These are phyloP conservation scores for Actinidia polygama DNA, from an alignment of 179 eudicot species.

Conservation along the genomic window DNA sequence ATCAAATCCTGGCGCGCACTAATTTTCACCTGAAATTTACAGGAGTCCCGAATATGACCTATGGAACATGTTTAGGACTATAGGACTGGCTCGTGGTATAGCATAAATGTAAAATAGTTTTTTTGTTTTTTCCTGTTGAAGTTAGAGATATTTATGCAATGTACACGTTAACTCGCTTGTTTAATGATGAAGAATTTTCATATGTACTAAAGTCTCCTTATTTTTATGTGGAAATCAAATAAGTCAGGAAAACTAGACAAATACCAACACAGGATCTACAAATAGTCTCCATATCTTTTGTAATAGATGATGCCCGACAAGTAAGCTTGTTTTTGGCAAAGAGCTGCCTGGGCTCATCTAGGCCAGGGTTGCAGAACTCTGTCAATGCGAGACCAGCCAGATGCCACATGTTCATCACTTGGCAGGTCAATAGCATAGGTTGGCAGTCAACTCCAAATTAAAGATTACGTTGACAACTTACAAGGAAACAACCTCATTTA, in stretches of 20 bases:
- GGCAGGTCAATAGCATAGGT: too few relatives aligned
- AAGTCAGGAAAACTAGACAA: background rate
- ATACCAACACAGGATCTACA: background rate
- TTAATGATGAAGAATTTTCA: background rate
- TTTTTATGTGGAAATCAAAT: background rate
- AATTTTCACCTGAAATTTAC: background rate
- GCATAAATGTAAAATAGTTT: background rate
- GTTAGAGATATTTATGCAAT: background rate
- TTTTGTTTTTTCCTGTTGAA: background rate
- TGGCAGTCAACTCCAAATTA: too few relatives aligned
- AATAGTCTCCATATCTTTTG: background rate
- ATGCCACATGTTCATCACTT: too few relatives aligned
- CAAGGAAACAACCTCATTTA: too few relatives aligned
- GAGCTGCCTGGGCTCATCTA: too few relatives aligned
- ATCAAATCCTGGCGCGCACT: background rate
- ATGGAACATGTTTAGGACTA: background rate
- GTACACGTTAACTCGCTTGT: background rate
- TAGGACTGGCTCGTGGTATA: background rate
- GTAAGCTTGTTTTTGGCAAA: background rate
- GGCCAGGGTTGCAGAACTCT: too few relatives aligned
- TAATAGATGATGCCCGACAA: background rate
- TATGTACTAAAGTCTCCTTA: background rate
- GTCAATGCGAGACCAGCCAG: too few relatives aligned
- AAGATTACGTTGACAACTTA: background rate
- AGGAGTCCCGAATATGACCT: background rate